Evolutionary conservation across 192 early-diverging fungal genomes (phyloP), one percentile per base, ranked within the genome.

Genomic region (Ramicandelaber brevisporus): DNA sequence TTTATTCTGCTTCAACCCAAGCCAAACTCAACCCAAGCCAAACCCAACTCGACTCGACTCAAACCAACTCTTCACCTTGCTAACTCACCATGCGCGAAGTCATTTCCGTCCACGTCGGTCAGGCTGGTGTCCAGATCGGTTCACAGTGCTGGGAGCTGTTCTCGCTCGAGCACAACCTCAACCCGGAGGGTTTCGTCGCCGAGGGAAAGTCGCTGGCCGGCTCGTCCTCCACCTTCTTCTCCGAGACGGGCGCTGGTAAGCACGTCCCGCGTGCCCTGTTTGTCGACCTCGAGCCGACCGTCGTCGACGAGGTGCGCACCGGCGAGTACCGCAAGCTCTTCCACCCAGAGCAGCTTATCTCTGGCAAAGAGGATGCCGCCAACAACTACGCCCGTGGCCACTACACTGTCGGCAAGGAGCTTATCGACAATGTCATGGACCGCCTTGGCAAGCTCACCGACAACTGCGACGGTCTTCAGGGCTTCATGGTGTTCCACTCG

Each of bases 361-460:
- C 80, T 41, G 93, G 93, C 48, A 99, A 99, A 73, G 93, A 99
- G 61, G 92, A 97, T 53, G 92, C 92, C 8, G 92, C 92, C 44
- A 93, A 97, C 69, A 97, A 97, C 75, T 96, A 97, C 50, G 92
- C 92, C 32, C 88, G 92, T 67, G 92, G 92, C 49, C 88, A 97
- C 57, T 97, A 93, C 72, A 97, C 92, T 36, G 79, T 97, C 40
- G 92, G 92, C 41, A 97, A 97, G 71, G 92, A 93, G 55, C 73
- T 93, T 45, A 85, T 97, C 33, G 88, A 97, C 62, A 50, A 63
- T 31, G 87, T 90, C 35, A 63, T 97, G 34, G 92, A 97, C 57
- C 80, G 85, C 47, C 77, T 97, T 47, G 74, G 92, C 47, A 87
- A 84, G 64, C 73, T 97, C 21, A 81, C 92, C 23, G 92, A 97